These are phyloP conservation scores for Cornus controversa DNA, from an alignment of 148 eudicot genomes.

Conservation along the genomic window DNA sequence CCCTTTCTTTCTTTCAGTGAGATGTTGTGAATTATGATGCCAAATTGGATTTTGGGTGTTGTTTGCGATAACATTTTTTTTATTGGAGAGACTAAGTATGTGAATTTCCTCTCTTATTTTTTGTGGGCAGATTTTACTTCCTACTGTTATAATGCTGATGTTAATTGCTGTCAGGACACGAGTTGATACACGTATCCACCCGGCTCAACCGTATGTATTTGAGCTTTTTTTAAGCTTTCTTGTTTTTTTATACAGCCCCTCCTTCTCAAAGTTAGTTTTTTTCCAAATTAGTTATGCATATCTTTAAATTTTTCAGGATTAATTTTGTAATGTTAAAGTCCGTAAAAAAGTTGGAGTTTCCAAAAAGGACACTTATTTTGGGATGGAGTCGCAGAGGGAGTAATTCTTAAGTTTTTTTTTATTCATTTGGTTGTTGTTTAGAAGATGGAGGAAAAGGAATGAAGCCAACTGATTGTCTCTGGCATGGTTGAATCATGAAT, in stretches of 20 bases:
- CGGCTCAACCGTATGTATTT: slow-evolving; percentile 77
- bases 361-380: background rate
- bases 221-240: slow-evolving; percentile 9
- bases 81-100: too few species aligned
- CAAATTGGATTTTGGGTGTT: background rate
- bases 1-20: background rate
- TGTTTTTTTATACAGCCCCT: background rate
- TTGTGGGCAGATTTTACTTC: slow-evolving; percentile 74
- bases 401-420: too few species aligned
- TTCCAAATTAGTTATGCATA: too few species aligned
- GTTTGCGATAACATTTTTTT: background rate
- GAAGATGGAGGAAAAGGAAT: too few species aligned
- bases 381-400: background rate
- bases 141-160: slow-evolving; percentile 90
- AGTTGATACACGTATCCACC: slow-evolving; percentile 82
- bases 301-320: background rate
- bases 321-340: too few species aligned
- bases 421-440: too few species aligned
- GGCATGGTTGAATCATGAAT: too few species aligned
- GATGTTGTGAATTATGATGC: background rate
- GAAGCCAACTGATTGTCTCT: too few species aligned
- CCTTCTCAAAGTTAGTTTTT: too few species aligned
- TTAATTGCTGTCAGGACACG: slow-evolving; percentile 83
- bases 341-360: background rate
- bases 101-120: slow-evolving; percentile 6